phyloP scores from a whole-genome alignment of 2,329 filamentous ascomycete genomes.

The Colletotrichum theobromicola region DNA sequence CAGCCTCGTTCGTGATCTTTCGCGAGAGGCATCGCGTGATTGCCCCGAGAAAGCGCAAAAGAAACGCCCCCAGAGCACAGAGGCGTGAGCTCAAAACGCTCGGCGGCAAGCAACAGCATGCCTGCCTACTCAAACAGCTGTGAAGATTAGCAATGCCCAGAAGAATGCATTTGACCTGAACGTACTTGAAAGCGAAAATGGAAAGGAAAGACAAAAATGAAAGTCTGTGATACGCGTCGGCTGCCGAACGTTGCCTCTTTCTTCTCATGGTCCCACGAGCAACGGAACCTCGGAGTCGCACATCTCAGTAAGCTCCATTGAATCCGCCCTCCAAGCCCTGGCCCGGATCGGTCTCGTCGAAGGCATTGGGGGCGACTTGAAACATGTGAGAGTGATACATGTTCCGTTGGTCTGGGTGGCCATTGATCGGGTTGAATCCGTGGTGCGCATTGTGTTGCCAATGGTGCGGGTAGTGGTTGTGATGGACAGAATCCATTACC shows the following conservation, averaged over 20 bases:
- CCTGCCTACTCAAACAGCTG: slow-evolving; percentile 12
- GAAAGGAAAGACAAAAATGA: neutral
- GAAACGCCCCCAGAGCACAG: neutral
- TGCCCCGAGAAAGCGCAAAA: neutral
- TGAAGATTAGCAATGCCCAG: neutral
- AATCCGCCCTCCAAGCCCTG: neutral
- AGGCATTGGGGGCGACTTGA: neutral
- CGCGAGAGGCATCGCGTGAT: neutral
- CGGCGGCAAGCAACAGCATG: neutral
- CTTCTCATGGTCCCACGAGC: neutral
- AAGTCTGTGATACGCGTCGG: neutral
- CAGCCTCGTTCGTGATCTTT: neutral
- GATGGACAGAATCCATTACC: neutral
- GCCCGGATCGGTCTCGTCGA: neutral
- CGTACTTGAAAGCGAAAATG: neutral
- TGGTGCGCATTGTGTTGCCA: neutral
- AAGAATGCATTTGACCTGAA: no score
- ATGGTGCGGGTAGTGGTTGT: neutral
- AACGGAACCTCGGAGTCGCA: neutral
- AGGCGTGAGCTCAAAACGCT: neutral
- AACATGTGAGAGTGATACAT: neutral
- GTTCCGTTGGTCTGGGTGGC: neutral
- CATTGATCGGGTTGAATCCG: slow-evolving; percentile 2
- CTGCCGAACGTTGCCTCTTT: neutral
- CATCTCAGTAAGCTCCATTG: neutral